These are phyloP conservation scores for Zea mays DNA, from an alignment of 176 grass and related monocot species.

Conservation along the genomic window DNA sequence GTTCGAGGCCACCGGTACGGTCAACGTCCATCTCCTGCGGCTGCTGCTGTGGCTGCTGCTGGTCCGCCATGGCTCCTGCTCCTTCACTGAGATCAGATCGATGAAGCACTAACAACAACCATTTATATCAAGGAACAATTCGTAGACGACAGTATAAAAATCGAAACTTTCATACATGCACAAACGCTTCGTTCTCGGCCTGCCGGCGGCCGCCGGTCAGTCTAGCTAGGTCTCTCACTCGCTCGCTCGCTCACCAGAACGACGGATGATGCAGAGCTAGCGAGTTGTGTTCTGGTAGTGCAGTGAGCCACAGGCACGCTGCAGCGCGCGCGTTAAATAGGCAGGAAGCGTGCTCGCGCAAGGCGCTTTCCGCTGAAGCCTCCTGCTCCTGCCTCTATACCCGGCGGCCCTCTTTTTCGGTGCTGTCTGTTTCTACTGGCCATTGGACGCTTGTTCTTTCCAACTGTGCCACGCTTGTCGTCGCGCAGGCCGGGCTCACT, in stretches of 20 bases:
- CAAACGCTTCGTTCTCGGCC: not conserved
- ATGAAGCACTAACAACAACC: not conserved
- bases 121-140: not conserved
- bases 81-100: not conserved
- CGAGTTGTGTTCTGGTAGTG: not conserved
- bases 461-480: not conserved
- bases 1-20: not conserved
- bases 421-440: not conserved
- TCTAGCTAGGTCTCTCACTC: not conserved
- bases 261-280: not conserved
- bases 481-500: not conserved
- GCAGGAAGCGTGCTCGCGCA: not conserved
- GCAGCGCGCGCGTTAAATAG: not conserved
- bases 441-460: not conserved
- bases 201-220: accelerated
- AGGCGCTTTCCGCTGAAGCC: not conserved
- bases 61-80: conserved; percentile 42
- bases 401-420: not conserved
- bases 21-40: not conserved
- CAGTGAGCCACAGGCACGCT: not conserved
- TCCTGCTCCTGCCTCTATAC: not conserved
- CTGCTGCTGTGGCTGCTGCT: not conserved
- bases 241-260: not conserved
- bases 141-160: accelerated
- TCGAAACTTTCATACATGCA: not conserved